phyloP scores from a whole-genome alignment of 805 yeast genomes.

The Candida coquimbonensis region DNA sequence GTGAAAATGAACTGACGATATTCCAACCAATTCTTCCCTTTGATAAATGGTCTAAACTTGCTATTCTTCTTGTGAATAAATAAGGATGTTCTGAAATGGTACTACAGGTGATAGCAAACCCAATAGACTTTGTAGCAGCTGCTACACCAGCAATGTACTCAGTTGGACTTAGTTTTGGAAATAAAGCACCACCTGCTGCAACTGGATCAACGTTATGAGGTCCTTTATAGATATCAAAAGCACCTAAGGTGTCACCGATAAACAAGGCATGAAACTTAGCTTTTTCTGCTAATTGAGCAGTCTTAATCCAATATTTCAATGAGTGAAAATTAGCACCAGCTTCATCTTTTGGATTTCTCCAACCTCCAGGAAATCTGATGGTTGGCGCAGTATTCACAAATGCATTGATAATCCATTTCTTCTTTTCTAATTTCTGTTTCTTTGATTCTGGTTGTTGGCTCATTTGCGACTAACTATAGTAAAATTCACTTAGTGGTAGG shows the following conservation, averaged over 20 bases:
- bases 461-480: no score
- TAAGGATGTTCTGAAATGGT: slow-evolving; percentile 36
- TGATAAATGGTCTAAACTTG: slow-evolving; percentile 35
- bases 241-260: slow-evolving; percentile 32
- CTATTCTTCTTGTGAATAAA: slow-evolving; percentile 32
- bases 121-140: slow-evolving; percentile 29
- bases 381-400: no score
- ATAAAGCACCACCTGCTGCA: slow-evolving; percentile 5
- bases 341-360: slow-evolving; percentile 7
- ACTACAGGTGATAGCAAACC: slow-evolving; percentile 33
- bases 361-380: not conserved
- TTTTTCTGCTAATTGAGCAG: slow-evolving; percentile 29
- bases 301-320: slow-evolving; percentile 28
- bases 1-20: slow-evolving; percentile 32
- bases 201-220: slow-evolving; percentile 11
- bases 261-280: slow-evolving; percentile 31
- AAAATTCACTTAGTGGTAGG: no score
- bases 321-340: slow-evolving; percentile 6
- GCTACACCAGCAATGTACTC: slow-evolving; percentile 34
- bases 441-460: no score
- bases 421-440: no score
- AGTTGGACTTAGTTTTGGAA: slow-evolving; percentile 31
- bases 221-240: slow-evolving; percentile 30
- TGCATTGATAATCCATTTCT: no score
- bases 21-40: slow-evolving; percentile 38